Evolutionary conservation across 1,284 basidiomycete species (phyloP), one percentile per base, ranked within the genome.

Genomic region (Marasmius tenuissimus): DNA sequence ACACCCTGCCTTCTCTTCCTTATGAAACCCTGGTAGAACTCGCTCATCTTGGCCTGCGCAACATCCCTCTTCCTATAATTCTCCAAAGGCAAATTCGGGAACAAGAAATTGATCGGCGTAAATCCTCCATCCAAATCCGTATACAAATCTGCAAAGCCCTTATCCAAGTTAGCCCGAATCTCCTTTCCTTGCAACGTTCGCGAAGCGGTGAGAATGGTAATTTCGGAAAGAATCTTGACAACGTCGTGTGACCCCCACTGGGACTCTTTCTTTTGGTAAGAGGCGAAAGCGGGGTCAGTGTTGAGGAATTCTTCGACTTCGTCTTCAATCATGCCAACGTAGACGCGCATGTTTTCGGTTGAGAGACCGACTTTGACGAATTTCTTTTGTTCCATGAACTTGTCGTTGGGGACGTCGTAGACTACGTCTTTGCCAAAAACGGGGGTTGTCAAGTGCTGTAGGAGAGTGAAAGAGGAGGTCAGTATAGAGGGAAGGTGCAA

Each of bases 371-470:
- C 90, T 79, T 97, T 97, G 76, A 96, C 89, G 67, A 99, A 98
- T 75, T 92, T 93, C 84, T 99, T 99, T 77, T 99, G 97, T 73
- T 99, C 96, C 97, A 99, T 99, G 74, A 99, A 89, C 57, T 94
- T 82, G 60, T 96, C 91, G 75, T 99, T 99, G 37, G 97, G 97
- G 61, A 95, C 90, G 72, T 98, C 97, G 75, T 99, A 99, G 4
- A 98, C 97, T 52, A 99, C 97, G 59, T 95, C 96, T 73, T 96
- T 96, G 59, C 97, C 97, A 70, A 99, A 99, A 20, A 96, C 87
- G 4, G 94, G 94, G 0, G 93, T 96, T 0, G 94, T 96, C 55
- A 96, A 77, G 72, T 93, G 91, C 92, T 96, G 66, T n/a, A n/a
- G n/a, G n/a, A n/a, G n/a, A n/a, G n/a, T n/a, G n/a, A n/a, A n/a